Evolutionary conservation across 192 early-diverging fungal genomes (phyloP).

Genomic region (Phlyctochytrium planicorne): DNA sequence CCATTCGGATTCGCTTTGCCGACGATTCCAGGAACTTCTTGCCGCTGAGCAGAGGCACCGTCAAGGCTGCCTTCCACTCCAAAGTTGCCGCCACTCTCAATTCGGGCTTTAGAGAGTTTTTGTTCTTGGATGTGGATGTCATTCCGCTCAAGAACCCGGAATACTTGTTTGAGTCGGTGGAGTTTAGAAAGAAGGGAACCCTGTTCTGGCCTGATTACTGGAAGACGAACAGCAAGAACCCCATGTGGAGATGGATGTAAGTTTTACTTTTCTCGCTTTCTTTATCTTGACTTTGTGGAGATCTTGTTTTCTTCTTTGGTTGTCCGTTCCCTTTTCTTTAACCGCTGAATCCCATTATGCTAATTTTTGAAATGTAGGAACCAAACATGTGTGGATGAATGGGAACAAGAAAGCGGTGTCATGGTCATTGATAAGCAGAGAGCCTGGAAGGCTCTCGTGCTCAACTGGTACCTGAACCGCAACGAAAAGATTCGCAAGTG

Average conservation of each 20-base stretch:
- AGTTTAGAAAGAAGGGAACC: slow-evolving; percentile 37
- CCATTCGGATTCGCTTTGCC: neutral
- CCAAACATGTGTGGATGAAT: slow-evolving; percentile 19
- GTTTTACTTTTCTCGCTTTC: neutral
- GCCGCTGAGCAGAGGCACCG: neutral
- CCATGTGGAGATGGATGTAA: slow-evolving; percentile 3
- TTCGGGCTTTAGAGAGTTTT: slow-evolving; percentile 38
- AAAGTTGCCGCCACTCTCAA: slow-evolving; percentile 45
- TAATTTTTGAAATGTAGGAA: slow-evolving; percentile 14
- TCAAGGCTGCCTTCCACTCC: slow-evolving; percentile 28
- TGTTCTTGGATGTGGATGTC: slow-evolving; percentile 51
- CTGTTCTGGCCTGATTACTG: slow-evolving; percentile 55
- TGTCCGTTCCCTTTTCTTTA: slow-evolving; percentile 11
- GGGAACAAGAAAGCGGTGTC: slow-evolving; percentile 5
- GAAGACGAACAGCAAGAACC: slow-evolving; percentile 27
- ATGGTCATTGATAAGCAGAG: neutral
- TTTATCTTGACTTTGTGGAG: neutral
- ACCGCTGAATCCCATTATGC: neutral
- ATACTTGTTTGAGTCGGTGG: slow-evolving; percentile 37
- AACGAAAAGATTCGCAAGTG: slow-evolving; percentile 12
- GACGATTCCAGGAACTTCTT: neutral
- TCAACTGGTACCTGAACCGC: slow-evolving; percentile 12
- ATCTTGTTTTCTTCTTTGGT: too few species aligned
- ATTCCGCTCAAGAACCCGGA: slow-evolving; percentile 35
- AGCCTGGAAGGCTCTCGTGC: neutral